Evolutionary conservation across 2,329 filamentous ascomycete species (phyloP).

Genomic region (Clarireedia sp.): DNA sequence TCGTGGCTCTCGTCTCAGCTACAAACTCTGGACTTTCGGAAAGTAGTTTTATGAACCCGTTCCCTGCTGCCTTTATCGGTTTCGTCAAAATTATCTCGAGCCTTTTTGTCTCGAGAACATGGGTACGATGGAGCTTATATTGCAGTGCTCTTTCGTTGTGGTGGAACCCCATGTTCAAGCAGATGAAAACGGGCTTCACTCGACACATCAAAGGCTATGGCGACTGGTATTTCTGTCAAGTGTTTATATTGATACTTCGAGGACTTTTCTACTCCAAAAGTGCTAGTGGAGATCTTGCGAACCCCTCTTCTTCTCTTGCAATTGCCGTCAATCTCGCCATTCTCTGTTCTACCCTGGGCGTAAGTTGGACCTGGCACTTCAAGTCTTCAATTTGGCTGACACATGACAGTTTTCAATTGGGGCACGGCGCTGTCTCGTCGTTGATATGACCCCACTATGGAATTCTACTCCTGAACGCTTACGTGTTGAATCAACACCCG

Average conservation of each 20-base stretch:
- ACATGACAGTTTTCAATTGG: slow-evolving; percentile 16
- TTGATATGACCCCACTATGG: slow-evolving; percentile 44
- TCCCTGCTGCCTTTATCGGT: not conserved
- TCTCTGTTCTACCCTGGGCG: slow-evolving; percentile 43
- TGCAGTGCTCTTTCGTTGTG: slow-evolving; percentile 47
- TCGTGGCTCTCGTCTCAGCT: slow-evolving; percentile 10
- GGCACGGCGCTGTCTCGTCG: slow-evolving; percentile 16
- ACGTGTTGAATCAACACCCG: slow-evolving; percentile 19
- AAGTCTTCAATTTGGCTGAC: slow-evolving; percentile 9
- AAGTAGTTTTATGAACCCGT: not conserved
- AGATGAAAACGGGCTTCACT: slow-evolving; percentile 51
- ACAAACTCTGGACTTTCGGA: slow-evolving; percentile 1
- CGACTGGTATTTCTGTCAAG: slow-evolving; percentile 60
- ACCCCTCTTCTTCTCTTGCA: slow-evolving; percentile 13
- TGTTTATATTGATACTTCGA: slow-evolving; percentile 49
- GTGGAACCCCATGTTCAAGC: slow-evolving; percentile 62
- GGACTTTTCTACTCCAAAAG: slow-evolving; percentile 35
- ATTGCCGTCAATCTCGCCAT: slow-evolving; percentile 45
- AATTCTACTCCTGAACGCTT: slow-evolving; percentile 23
- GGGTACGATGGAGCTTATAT: slow-evolving; percentile 37
- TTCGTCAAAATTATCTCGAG: not conserved
- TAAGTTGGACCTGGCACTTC: slow-evolving; percentile 32
- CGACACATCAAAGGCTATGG: slow-evolving; percentile 51
- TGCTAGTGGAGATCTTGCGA: slow-evolving; percentile 15
- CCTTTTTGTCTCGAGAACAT: slow-evolving; percentile 10